These are phyloP conservation scores for Boletus fagicola DNA, from an alignment of 768 basidiomycete genomes.

Conservation along the genomic window DNA sequence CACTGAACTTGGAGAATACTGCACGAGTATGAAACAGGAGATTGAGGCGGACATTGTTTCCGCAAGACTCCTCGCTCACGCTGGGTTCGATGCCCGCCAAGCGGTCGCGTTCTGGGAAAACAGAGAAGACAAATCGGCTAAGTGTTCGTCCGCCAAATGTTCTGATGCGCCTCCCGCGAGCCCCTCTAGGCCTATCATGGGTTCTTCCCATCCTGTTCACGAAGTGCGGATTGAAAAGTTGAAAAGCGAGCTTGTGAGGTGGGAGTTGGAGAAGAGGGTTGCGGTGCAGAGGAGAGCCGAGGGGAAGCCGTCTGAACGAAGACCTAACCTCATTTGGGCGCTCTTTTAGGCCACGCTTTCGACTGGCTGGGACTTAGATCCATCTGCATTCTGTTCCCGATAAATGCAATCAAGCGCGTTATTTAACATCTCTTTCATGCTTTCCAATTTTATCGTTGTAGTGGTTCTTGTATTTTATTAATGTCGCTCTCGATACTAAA, in stretches of 20 bases:
- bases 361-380: constrained; percentile 1
- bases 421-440: neutral
- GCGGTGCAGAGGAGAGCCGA: constrained; percentile 20
- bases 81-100: constrained; percentile 83
- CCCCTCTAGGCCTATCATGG: constrained; percentile 33
- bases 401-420: neutral
- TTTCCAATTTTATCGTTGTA: constrained; percentile 8
- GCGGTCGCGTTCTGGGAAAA: constrained; percentile 85
- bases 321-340: constrained; percentile 10
- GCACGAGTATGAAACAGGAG: constrained; percentile 81
- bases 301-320: constrained; percentile 21
- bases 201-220: constrained; percentile 45
- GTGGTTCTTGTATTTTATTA: constrained; percentile 4
- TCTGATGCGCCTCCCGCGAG: constrained; percentile 13
- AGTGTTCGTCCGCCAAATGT: constrained; percentile 21
- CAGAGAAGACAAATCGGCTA: constrained; percentile 37
- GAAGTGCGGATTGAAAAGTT: constrained; percentile 42
- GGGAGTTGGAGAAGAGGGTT: constrained; percentile 40
- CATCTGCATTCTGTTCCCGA: neutral
- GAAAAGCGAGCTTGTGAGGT: constrained; percentile 43
- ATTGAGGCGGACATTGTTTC: constrained; percentile 92
- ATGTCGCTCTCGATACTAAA: neutral
- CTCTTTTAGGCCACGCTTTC: constrained; percentile 9
- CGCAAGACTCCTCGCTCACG: constrained; percentile 82
- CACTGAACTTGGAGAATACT: constrained; percentile 65